Evolutionary conservation across 2,329 filamentous ascomycete species (phyloP).

Genomic region (Eutypella sp.): DNA sequence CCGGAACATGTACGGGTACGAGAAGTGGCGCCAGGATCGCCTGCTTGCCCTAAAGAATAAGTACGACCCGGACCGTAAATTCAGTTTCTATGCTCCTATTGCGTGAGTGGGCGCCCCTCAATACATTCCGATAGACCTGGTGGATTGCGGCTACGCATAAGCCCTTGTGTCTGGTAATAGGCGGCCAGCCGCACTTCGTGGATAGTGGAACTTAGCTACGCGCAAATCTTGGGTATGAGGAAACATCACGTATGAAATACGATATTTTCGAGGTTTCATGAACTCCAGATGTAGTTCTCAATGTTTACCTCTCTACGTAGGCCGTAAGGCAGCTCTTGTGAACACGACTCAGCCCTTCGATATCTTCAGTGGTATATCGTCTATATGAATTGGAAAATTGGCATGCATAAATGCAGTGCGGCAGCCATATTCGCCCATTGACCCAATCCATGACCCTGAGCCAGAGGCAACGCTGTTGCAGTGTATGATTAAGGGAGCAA

Average conservation of each 20-base stretch:
- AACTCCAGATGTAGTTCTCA: no score
- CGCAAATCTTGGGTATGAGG: background rate
- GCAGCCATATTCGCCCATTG: background rate
- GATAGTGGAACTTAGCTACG: background rate
- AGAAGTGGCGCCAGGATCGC: conserved; percentile 32
- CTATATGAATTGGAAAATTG: no score
- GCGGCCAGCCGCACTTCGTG: background rate
- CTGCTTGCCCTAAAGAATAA: conserved; percentile 30
- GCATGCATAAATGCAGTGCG: background rate
- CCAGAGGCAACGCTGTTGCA: background rate
- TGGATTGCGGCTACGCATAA: background rate
- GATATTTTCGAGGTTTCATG: no score
- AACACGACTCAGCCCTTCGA: no score
- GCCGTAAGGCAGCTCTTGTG: no score
- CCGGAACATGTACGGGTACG: conserved; percentile 31
- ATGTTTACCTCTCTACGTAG: no score
- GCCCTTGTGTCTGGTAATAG: background rate
- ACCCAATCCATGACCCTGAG: background rate
- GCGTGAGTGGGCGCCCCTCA: conserved; percentile 1
- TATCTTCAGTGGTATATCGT: no score
- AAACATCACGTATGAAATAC: background rate
- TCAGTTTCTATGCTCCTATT: conserved; percentile 25
- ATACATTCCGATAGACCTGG: background rate
- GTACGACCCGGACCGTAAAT: conserved; percentile 28
- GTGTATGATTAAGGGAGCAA: background rate